Conservation (phyloP, 139 green algal genomes). For the Tetratostichococcus sp. region DNA sequence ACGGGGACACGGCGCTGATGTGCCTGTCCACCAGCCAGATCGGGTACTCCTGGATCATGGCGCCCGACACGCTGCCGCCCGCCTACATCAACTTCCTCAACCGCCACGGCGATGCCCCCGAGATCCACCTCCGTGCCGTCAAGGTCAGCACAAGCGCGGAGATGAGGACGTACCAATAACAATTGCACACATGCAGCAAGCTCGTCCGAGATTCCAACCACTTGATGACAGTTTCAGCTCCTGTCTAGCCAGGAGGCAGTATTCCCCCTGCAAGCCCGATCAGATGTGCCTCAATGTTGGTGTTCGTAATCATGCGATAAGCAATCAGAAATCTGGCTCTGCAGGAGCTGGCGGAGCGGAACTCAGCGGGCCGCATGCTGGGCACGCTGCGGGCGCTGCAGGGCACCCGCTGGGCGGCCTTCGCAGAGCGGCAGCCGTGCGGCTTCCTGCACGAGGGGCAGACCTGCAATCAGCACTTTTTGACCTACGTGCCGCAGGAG, state of each 20-base stretch:
- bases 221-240: no score
- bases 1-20: slow-evolving; percentile 88
- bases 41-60: slow-evolving; percentile 73
- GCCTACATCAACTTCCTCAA: slow-evolving; percentile 84
- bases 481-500: slow-evolving; percentile 52
- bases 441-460: slow-evolving; percentile 61
- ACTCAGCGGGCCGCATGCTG: slow-evolving; percentile 8
- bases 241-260: no score
- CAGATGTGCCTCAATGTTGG: no score
- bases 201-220: no score
- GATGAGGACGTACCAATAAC: no score
- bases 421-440: slow-evolving; percentile 33
- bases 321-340: not conserved
- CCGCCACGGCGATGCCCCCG: slow-evolving; percentile 63
- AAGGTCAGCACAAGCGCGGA: not conserved
- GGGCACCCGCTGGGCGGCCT: slow-evolving; percentile 24
- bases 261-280: no score
- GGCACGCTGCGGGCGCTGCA: slow-evolving; percentile 29
- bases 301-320: no score
- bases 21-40: slow-evolving; percentile 66
- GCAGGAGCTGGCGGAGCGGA: slow-evolving; percentile 44
- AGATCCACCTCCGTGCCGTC: slow-evolving; percentile 8
- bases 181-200: no score
- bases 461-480: slow-evolving; percentile 43
- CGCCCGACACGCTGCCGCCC: slow-evolving; percentile 63